Evolutionary conservation across 1,139 yeast genomes (phyloP), one percentile per base, ranked within the genome.

Genomic region (Candida tetrigidarum): DNA sequence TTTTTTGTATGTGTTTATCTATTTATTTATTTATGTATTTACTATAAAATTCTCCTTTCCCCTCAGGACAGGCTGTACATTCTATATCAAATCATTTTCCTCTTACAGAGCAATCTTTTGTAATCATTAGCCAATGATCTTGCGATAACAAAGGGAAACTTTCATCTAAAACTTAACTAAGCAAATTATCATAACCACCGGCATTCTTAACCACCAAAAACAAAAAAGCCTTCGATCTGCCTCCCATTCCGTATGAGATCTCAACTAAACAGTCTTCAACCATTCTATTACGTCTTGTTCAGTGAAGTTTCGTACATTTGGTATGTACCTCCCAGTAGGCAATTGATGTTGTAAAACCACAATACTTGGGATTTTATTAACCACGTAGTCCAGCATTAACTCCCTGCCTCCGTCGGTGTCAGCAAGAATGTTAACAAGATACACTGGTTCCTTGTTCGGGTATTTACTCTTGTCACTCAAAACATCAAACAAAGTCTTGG

Each of bases 281-380:
- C 91, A 87, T 33, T 66, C 71, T 48, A 77, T 71, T 41, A 87
- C 63, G 40, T 76, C 78, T 28, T 67, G 71, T 67, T 82, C 81
- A 45, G 78, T 76, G 18, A 80, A 74, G 22, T 70, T 75, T 5
- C 66, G 66, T 5, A 65, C 69, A 35, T 67, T 59, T 46, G 80
- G 80, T 3, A 66, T 66, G 50, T 71, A 84, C 43, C 69, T 65
- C 45, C 77, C 84, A 6, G 69, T 72, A 2, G 87, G 87, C 53
- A 84, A 67, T 42, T 88, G 91, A 45, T 86, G 85, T 49, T 78
- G 71, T 43, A 88, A 71, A 20, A 87, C 81, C 1, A 89, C 83
- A 7, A 89, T 67, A 0, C 84, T 76, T 2, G 96, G 96, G 5
- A 87, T 71, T 23, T 48, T 40, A 25, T 69, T 73, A 14, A 86